Conservation (phyloP, 768 basidiomycete genomes). For the Trametes elegans region DNA sequence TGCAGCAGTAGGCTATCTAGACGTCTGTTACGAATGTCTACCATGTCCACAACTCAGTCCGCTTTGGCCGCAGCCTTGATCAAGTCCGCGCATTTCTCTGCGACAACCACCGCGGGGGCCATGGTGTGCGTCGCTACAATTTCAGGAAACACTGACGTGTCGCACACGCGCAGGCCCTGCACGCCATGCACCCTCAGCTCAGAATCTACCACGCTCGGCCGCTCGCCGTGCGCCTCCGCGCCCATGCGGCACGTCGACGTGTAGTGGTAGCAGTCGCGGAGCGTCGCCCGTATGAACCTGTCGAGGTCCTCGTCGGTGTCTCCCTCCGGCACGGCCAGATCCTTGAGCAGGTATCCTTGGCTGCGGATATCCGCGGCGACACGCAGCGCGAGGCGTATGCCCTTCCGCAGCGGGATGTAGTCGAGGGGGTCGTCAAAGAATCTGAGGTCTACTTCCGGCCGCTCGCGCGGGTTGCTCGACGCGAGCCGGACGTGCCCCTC, state of each 20-base stretch:
- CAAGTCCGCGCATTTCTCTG: slow-evolving; percentile 40
- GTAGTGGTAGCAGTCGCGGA: slow-evolving; percentile 24
- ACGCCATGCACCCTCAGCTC: slow-evolving; percentile 43
- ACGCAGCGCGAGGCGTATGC: slow-evolving; percentile 18
- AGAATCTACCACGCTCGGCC: slow-evolving; percentile 42
- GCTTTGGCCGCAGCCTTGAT: slow-evolving; percentile 18
- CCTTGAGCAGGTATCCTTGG: slow-evolving; percentile 8
- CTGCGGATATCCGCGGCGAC: slow-evolving; percentile 17
- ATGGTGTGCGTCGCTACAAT: slow-evolving; percentile 33
- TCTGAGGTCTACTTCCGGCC: slow-evolving; percentile 31
- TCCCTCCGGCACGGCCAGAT: slow-evolving; percentile 9
- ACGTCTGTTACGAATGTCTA: too few species aligned
- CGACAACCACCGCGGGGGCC: slow-evolving; percentile 35
- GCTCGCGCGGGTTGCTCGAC: slow-evolving; percentile 31
- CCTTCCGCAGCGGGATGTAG: slow-evolving; percentile 24
- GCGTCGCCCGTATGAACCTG: slow-evolving; percentile 9
- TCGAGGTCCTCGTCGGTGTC: slow-evolving; percentile 20
- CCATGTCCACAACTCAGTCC: too few species aligned
- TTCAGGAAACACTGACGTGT: slow-evolving; percentile 25
- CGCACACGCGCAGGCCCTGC: slow-evolving; percentile 37
- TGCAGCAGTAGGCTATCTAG: too few species aligned
- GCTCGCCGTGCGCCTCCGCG: slow-evolving; percentile 1
- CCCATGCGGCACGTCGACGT: slow-evolving; percentile 41
- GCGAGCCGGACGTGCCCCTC: slow-evolving; percentile 25
- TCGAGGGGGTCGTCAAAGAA: slow-evolving; percentile 28